A percentile compares a stretch with the other conserved stretches of the same genome.
These are phyloP conservation scores for Arthrobotrys musiformis DNA, from an alignment of 2,329 filamentous ascomycete species.

Conservation along the genomic window DNA sequence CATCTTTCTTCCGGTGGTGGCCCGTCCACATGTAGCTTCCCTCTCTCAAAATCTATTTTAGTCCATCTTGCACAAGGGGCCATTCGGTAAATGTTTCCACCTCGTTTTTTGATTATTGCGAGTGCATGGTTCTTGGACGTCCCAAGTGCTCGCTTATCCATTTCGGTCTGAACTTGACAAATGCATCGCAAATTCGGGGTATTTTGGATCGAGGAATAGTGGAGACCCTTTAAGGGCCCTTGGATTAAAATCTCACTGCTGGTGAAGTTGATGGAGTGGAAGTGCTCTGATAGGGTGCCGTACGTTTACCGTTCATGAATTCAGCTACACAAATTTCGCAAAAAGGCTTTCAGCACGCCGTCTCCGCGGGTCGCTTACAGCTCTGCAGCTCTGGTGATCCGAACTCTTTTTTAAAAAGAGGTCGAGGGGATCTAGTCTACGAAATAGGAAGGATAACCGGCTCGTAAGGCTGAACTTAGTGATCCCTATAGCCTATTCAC, in stretches of 20 bases:
- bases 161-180: conserved; percentile 18
- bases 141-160: conserved; percentile 24
- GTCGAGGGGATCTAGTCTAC: neutral
- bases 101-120: no score
- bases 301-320: neutral
- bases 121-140: no score
- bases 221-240: no score
- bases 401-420: neutral
- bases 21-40: neutral
- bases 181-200: conserved; percentile 39
- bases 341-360: neutral
- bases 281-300: neutral
- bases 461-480: conserved; percentile 34
- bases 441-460: conserved; percentile 1
- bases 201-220: neutral
- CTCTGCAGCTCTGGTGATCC: neutral
- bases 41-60: conserved; percentile 30
- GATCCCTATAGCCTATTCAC: no score
- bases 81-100: conserved; percentile 40
- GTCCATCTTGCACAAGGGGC: conserved; percentile 5
- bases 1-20: neutral
- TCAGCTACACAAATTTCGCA: conserved; percentile 39
- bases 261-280: neutral
- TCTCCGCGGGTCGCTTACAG: conserved; percentile 4
- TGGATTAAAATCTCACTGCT: neutral